Evolutionary conservation across 495 filamentous ascomycete genomes (phyloP).

Genomic region (Daldinia childiae): DNA sequence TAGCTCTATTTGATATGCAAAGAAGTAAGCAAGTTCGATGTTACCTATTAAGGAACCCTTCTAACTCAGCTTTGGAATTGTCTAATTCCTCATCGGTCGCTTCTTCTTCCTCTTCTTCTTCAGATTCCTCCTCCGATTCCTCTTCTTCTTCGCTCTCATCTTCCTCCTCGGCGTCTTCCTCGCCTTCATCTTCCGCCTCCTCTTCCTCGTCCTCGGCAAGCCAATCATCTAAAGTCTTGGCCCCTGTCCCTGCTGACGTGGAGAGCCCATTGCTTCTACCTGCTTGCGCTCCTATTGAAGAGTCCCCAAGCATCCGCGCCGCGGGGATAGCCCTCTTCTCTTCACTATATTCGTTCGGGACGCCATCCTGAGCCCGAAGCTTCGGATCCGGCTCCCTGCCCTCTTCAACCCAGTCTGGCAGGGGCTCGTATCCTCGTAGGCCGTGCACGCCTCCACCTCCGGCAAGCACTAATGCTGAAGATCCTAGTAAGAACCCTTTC

Average conservation of each 20-base stretch:
- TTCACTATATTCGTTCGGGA: constrained; percentile 49
- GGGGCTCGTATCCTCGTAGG: constrained; percentile 75
- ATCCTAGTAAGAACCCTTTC: constrained; percentile 79
- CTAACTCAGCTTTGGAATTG: constrained; percentile 47
- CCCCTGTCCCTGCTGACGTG: constrained; percentile 57
- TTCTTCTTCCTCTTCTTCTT: constrained; percentile 66
- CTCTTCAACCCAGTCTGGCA: constrained; percentile 85
- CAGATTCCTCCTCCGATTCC: constrained; percentile 58
- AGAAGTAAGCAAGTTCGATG: neutral
- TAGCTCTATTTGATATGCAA: constrained; percentile 10
- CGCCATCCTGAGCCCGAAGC: constrained; percentile 65
- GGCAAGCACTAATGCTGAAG: constrained; percentile 83
- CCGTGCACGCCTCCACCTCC: constrained; percentile 75
- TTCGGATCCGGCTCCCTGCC: constrained; percentile 81
- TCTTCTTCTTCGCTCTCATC: constrained; percentile 48
- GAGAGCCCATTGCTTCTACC: constrained; percentile 60
- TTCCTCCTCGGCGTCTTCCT: constrained; percentile 39
- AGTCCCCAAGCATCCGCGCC: constrained; percentile 70
- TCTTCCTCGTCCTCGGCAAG: constrained; percentile 72
- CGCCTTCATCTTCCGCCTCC: constrained; percentile 37
- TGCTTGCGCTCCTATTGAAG: constrained; percentile 43
- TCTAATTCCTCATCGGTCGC: constrained; percentile 53
- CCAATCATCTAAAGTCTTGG: constrained; percentile 90
- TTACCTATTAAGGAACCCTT: constrained; percentile 42
- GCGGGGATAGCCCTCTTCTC: constrained; percentile 64